These are phyloP conservation scores for Paragyromitra xinjiangensis DNA, from an alignment of 495 filamentous ascomycete genomes.

Conservation along the genomic window DNA sequence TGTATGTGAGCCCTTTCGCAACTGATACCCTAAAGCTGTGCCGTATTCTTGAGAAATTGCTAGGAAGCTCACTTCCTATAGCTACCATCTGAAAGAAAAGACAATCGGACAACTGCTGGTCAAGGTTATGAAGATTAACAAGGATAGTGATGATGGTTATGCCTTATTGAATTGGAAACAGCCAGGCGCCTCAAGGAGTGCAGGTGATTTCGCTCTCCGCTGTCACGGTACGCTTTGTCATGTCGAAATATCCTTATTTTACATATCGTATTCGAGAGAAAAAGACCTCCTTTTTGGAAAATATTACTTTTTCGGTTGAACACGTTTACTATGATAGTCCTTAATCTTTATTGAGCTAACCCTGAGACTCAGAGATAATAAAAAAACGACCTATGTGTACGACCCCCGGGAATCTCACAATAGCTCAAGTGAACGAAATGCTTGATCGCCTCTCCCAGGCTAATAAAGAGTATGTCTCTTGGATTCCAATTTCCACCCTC, in stretches of 20 bases:
- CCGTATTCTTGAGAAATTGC: background rate
- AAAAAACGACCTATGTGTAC: slow-evolving; percentile 83
- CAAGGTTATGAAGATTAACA: slow-evolving; percentile 90
- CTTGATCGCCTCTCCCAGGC: slow-evolving; percentile 80
- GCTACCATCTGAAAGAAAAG: slow-evolving; percentile 94
- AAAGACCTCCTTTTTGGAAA: background rate
- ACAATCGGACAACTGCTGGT: slow-evolving; percentile 87
- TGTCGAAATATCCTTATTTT: background rate
- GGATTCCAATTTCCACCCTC: background rate
- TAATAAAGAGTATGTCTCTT: slow-evolving; percentile 68
- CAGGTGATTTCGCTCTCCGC: slow-evolving; percentile 89
- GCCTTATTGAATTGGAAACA: slow-evolving; percentile 93
- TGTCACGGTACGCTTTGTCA: slow-evolving; percentile 64
- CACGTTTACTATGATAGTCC: background rate
- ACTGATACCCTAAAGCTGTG: background rate
- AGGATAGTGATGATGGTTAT: slow-evolving; percentile 85
- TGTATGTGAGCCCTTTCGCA: slow-evolving; percentile 59
- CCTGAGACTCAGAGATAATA: slow-evolving; percentile 68
- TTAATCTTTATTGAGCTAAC: slow-evolving; percentile 17
- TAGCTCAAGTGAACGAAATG: slow-evolving; percentile 87
- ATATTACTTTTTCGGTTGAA: background rate
- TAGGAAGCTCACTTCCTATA: slow-evolving; percentile 13
- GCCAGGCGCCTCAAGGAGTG: slow-evolving; percentile 73
- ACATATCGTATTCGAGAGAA: background rate
- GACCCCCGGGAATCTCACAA: slow-evolving; percentile 76